Evolutionary conservation across 1,284 basidiomycete genomes (phyloP).

Genomic region (Papiliotrema flavescens): DNA sequence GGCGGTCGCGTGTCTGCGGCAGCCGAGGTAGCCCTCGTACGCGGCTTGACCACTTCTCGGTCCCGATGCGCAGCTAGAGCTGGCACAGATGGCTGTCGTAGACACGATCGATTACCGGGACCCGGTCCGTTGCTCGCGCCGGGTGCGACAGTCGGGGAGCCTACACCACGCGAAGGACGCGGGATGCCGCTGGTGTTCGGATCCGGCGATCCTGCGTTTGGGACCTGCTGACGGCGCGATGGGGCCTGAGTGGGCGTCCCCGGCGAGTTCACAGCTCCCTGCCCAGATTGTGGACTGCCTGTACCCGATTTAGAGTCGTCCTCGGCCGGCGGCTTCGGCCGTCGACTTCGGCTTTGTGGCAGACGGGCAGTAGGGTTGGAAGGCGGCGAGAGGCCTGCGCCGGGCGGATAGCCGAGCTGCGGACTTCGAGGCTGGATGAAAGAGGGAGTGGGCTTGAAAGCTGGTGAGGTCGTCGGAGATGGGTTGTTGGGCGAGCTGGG

Average conservation of each 20-base stretch:
- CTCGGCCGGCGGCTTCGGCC: constrained; percentile 17
- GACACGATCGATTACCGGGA: constrained; percentile 10
- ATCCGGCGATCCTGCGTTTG: neutral
- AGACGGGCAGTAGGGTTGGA: neutral
- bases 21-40: neutral
- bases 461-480: neutral
- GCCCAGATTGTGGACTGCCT: too few relatives aligned
- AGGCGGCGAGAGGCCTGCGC: neutral
- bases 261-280: too few relatives aligned
- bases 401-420: neutral
- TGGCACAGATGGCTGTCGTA: constrained; percentile 22
- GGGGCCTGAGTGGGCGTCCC: neutral
- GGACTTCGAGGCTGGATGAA: constrained; percentile 1
- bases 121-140: neutral
- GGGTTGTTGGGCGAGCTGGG: neutral
- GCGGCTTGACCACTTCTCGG: neutral
- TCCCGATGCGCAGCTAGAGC: neutral
- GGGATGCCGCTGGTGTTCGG: neutral
- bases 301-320: constrained; percentile 1
- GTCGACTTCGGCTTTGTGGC: constrained; percentile 1
- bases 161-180: neutral
- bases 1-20: neutral
- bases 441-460: neutral
- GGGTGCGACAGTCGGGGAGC: neutral
- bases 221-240: neutral